Conservation (phyloP, 2,329 filamentous ascomycete genomes). For the Phialophora verrucosa region DNA sequence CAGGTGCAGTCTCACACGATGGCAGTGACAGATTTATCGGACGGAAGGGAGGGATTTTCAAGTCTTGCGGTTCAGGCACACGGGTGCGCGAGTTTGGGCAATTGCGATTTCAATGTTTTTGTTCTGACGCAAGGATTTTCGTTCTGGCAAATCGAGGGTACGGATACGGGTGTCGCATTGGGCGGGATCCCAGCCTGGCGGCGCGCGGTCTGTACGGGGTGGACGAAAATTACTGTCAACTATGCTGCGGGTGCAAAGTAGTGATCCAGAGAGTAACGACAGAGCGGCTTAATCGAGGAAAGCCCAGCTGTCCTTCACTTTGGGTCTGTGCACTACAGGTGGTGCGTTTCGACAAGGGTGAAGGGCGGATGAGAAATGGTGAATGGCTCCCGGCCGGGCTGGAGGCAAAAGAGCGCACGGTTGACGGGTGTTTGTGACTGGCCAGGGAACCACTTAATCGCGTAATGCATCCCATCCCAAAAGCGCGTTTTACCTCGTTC, state of each 20-base stretch:
- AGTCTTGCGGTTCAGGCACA: constrained; percentile 3
- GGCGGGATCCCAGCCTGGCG: constrained; percentile 19
- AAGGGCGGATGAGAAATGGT: constrained; percentile 20
- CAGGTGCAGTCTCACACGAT: constrained; percentile 3
- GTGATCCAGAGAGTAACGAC: constrained; percentile 5
- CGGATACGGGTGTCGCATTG: constrained; percentile 9
- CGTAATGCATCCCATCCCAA: constrained; percentile 13
- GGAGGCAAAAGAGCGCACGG: constrained; percentile 10
- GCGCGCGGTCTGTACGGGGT: neutral
- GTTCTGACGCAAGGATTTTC: constrained; percentile 34
- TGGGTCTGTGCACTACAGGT: constrained; percentile 5
- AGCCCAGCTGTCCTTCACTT: constrained; percentile 3
- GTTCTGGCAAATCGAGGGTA: constrained; percentile 15
- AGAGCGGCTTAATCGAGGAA: constrained; percentile 13
- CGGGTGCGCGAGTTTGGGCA: constrained; percentile 24
- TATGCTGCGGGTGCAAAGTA: neutral
- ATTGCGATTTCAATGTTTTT: constrained; percentile 38
- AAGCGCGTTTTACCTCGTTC: constrained; percentile 19
- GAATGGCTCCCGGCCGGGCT: constrained; percentile 8
- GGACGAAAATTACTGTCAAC: neutral
- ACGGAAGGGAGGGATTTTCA: neutral
- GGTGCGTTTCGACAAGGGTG: constrained; percentile 12
- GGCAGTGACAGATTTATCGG: neutral
- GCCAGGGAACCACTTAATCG: constrained; percentile 17
- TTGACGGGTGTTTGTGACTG: constrained; percentile 11